phyloP scores from a whole-genome alignment of 768 basidiomycete species.

The Naematelia aurantialba region DNA sequence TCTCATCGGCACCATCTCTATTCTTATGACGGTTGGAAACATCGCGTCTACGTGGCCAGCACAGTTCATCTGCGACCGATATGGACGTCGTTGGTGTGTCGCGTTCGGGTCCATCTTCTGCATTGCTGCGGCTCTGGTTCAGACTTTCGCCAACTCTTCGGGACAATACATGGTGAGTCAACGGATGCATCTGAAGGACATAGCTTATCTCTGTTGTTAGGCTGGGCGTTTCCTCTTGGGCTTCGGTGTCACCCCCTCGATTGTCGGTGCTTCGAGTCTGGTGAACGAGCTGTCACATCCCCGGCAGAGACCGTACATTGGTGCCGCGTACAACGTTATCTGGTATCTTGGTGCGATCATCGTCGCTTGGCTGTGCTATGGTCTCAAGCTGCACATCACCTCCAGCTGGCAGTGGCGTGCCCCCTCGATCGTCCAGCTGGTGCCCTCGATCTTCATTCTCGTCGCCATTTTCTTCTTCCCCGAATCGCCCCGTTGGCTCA shows the following conservation, averaged over 20 bases:
- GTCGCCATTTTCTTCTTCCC: constrained; percentile 51
- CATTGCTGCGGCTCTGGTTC: not conserved
- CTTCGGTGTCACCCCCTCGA: not conserved
- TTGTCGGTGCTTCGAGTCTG: constrained; percentile 1
- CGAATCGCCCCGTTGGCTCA: constrained; percentile 50
- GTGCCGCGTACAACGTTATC: not conserved
- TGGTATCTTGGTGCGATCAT: constrained; percentile 6
- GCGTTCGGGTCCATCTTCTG: not conserved
- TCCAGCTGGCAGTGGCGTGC: constrained; percentile 14
- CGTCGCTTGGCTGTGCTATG: constrained; percentile 8
- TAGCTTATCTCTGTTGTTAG: no score
- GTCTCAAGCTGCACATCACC: constrained; percentile 1
- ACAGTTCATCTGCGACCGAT: constrained; percentile 19
- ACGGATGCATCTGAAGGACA: no score
- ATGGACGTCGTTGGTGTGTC: constrained; percentile 41
- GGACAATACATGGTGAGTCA: constrained; percentile 1
- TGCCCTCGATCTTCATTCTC: constrained; percentile 16
- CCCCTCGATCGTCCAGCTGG: constrained; percentile 14
- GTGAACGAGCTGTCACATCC: constrained; percentile 2
- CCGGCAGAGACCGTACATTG: not conserved
- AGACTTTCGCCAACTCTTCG: not conserved
- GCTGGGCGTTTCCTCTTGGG: not conserved
- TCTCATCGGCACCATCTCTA: not conserved
- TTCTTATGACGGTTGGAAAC: constrained; percentile 11
- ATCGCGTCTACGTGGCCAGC: constrained; percentile 18